phyloP scores from a whole-genome alignment of 31 red algal species.

The Asparagopsis taxiformis region DNA sequence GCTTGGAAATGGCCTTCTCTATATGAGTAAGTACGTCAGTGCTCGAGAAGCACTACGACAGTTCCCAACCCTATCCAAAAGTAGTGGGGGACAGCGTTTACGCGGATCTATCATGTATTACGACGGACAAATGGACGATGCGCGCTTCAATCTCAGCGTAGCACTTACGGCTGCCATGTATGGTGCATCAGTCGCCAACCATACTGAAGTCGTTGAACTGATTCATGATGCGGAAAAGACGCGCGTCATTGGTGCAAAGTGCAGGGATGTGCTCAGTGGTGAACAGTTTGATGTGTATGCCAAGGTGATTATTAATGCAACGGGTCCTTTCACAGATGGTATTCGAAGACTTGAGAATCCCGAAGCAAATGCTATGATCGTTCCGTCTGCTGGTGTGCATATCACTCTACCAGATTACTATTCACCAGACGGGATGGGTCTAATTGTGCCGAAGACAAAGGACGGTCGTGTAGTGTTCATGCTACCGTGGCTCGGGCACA shows the following conservation, averaged over 20 bases:
- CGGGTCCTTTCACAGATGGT: constrained; percentile 88
- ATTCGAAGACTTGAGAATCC: constrained; percentile 71
- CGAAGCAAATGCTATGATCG: constrained; percentile 70
- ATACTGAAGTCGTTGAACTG: constrained; percentile 79
- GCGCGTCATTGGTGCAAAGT: constrained; percentile 68
- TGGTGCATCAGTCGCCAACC: constrained; percentile 89
- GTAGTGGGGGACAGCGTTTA: constrained; percentile 64
- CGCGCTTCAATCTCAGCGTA: constrained; percentile 77
- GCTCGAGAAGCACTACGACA: constrained; percentile 75
- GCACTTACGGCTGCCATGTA: constrained; percentile 84
- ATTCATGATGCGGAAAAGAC: constrained; percentile 44
- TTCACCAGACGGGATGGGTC: constrained; percentile 81
- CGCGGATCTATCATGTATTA: constrained; percentile 90
- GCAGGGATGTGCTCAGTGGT: constrained; percentile 73
- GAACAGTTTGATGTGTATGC: constrained; percentile 86
- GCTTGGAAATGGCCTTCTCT: constrained; percentile 76
- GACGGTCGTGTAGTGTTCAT: constrained; percentile 96
- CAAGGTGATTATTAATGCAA: constrained; percentile 89
- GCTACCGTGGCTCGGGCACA: constrained; percentile 87
- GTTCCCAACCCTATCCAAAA: constrained; percentile 85
- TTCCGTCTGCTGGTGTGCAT: constrained; percentile 82
- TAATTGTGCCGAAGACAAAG: constrained; percentile 95
- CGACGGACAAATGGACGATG: constrained; percentile 96
- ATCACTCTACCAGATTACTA: constrained; percentile 88
- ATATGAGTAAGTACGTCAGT: constrained; percentile 86